Percentiles rank a stretch among this genome's conserved stretches.
phyloP scores from a whole-genome alignment of 352 stramenopile genomes.

The Phytopythium sindhum region DNA sequence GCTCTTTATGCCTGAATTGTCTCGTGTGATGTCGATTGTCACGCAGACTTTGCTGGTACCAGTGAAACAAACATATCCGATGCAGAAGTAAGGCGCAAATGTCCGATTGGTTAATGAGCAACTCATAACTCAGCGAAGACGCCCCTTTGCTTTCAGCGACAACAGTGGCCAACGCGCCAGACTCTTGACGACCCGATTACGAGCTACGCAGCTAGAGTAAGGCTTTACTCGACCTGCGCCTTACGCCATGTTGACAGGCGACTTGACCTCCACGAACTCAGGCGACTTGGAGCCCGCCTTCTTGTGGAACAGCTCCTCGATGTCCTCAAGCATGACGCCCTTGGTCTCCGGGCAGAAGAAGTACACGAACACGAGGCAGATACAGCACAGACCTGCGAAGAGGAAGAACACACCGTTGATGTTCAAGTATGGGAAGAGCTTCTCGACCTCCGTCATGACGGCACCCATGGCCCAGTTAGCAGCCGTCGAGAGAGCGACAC shows the following conservation, averaged over 20 bases:
- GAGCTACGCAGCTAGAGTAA: not conserved
- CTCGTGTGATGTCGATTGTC: no score
- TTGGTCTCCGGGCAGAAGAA: conserved; percentile 45
- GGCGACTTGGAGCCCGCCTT: conserved; percentile 16
- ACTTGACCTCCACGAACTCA: conserved; percentile 28
- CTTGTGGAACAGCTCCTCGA: conserved; percentile 37
- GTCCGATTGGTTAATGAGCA: no score
- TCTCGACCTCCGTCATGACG: conserved; percentile 16
- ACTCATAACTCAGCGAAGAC: no score
- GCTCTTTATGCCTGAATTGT: no score
- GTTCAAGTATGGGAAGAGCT: conserved; percentile 24
- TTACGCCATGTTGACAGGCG: conserved; percentile 14
- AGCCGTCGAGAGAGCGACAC: conserved; percentile 25
- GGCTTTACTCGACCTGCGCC: not conserved
- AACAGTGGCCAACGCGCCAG: no score
- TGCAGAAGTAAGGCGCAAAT: no score
- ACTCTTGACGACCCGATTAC: not conserved
- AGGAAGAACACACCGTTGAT: conserved; percentile 30
- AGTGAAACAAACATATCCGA: no score
- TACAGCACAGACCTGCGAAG: conserved; percentile 36
- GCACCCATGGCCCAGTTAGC: conserved; percentile 26
- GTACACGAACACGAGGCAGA: conserved; percentile 38
- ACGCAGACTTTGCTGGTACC: no score
- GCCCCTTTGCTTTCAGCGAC: no score
- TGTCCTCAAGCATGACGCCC: conserved; percentile 40